Conservation (phyloP, 1,284 basidiomycete genomes). For the Ganoderma sinense region DNA sequence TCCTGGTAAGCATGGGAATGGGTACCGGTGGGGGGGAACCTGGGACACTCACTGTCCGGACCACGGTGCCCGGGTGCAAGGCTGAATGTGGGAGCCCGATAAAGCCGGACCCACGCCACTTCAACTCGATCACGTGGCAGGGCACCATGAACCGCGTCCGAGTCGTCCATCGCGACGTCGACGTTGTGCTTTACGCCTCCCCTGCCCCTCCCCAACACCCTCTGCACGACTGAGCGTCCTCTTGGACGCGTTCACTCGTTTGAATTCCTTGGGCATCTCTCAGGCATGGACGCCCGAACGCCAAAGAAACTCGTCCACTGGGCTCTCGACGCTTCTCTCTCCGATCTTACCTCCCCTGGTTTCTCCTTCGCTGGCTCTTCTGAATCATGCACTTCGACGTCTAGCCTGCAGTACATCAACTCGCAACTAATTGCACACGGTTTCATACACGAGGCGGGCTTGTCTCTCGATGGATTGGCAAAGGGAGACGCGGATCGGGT, state of each 20-base stretch:
- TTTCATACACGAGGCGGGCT: constrained; percentile 68
- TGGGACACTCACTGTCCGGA: too few species aligned
- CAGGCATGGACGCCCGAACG: constrained; percentile 27
- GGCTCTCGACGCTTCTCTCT: constrained; percentile 40
- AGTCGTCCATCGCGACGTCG: not conserved
- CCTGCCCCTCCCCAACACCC: not conserved
- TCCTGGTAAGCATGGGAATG: not conserved
- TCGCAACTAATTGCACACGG: constrained; percentile 84
- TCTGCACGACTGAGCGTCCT: not conserved
- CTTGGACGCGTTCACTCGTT: not conserved
- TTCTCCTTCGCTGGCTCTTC: constrained; percentile 39
- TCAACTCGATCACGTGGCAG: constrained; percentile 6
- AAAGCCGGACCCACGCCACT: not conserved
- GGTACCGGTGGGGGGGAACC: too few species aligned
- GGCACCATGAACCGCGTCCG: constrained; percentile 16
- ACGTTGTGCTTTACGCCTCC: not conserved
- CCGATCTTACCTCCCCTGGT: constrained; percentile 38
- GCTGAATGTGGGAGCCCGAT: too few species aligned
- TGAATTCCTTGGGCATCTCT: not conserved
- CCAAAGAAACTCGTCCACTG: constrained; percentile 44
- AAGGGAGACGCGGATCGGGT: constrained; percentile 69
- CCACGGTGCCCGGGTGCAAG: too few species aligned
- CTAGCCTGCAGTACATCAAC: constrained; percentile 73
- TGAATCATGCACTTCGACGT: constrained; percentile 38
- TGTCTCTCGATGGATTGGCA: constrained; percentile 67